Conservation (phyloP, 768 basidiomycete species). For the Termitomyces sp. region DNA sequence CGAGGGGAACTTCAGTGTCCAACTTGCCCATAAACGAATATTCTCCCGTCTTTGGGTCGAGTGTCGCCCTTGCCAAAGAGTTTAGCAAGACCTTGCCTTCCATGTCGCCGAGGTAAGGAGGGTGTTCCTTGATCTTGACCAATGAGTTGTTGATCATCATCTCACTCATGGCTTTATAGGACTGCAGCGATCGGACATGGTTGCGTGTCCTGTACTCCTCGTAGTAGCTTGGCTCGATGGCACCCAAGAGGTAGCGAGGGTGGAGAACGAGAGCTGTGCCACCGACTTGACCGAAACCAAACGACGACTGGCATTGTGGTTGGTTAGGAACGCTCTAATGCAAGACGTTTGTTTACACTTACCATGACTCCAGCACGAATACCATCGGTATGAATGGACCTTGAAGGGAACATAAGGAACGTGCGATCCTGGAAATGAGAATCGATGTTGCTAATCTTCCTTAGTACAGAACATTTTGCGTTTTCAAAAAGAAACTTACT, state of each 20-base stretch:
- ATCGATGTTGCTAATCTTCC: constrained; percentile 76
- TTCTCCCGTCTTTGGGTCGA: constrained; percentile 81
- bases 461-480: not conserved
- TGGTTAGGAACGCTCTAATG: constrained; percentile 3
- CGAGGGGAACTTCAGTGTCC: constrained; percentile 45
- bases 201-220: constrained; percentile 73
- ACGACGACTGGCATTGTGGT: constrained; percentile 67
- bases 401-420: constrained; percentile 96
- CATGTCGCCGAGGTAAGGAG: constrained; percentile 84
- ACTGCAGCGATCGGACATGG: constrained; percentile 59
- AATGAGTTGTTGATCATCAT: constrained; percentile 94
- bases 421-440: constrained; percentile 86
- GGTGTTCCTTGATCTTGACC: constrained; percentile 91
- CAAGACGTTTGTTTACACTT: constrained; percentile 19
- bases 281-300: constrained; percentile 98
- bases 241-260: constrained; percentile 87
- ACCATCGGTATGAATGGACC: constrained; percentile 91
- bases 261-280: constrained; percentile 87
- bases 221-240: constrained; percentile 75
- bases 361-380: constrained; percentile 88
- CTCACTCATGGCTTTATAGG: constrained; percentile 90
- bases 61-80: constrained; percentile 82
- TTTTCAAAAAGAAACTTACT: constrained; percentile 51
- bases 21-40: constrained; percentile 76
- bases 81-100: constrained; percentile 88